Conservation (phyloP, 1,139 yeast species). For the Candida pseudoviswanathii region DNA sequence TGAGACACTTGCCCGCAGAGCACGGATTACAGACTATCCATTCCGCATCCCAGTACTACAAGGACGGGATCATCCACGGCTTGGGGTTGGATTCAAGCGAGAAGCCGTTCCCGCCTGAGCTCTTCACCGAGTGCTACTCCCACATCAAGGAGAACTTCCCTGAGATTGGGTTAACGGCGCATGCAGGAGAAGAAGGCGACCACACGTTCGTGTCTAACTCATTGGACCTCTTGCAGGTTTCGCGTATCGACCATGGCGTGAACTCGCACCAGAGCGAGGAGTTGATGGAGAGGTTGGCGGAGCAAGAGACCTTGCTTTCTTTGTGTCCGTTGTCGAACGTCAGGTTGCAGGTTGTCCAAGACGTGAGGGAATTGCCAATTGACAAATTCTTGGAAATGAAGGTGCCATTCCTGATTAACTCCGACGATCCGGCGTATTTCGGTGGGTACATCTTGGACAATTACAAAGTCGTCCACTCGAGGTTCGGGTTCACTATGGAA, state of each 20-base stretch:
- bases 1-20: conserved; percentile 68
- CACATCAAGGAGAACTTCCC: conserved; percentile 48
- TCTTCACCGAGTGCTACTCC: conserved; percentile 63
- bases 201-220: conserved; percentile 61
- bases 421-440: conserved; percentile 87
- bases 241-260: conserved; percentile 80
- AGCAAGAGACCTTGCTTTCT: conserved; percentile 56
- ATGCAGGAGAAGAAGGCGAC: conserved; percentile 88
- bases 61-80: conserved; percentile 63
- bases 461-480: conserved; percentile 63
- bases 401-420: conserved; percentile 75
- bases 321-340: conserved; percentile 79
- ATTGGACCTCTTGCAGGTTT: conserved; percentile 57
- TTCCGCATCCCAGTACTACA: conserved; percentile 50
- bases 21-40: conserved; percentile 60
- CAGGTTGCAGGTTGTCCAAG: conserved; percentile 69
- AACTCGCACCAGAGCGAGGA: conserved; percentile 56
- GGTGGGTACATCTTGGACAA: conserved; percentile 82
- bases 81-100: conserved; percentile 79
- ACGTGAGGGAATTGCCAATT: conserved; percentile 67
- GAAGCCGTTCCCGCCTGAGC: conserved; percentile 69
- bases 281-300: conserved; percentile 57
- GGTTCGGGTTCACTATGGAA: conserved; percentile 57
- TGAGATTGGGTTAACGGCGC: conserved; percentile 68
- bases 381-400: conserved; percentile 55